These are phyloP conservation scores for Euphrasia confusa DNA, from an alignment of 257 asterid genomes.

Conservation along the genomic window DNA sequence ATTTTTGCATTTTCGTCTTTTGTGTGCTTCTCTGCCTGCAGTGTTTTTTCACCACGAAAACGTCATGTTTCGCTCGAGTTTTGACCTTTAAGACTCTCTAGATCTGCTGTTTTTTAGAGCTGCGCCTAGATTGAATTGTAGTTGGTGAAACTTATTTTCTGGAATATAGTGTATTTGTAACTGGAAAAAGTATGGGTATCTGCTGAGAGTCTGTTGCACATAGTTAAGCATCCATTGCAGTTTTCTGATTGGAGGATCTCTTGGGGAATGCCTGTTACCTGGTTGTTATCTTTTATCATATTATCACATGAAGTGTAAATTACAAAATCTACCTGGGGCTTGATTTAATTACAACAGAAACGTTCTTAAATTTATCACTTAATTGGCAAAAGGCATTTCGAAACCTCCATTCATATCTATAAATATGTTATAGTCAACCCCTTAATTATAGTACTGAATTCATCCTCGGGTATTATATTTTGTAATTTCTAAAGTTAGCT, in stretches of 20 bases:
- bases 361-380: background rate
- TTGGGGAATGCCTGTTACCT: background rate
- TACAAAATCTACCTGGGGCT: background rate
- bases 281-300: background rate
- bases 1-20: background rate
- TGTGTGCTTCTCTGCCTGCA: constrained; percentile 20
- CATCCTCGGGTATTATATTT: background rate
- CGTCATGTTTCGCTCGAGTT: background rate
- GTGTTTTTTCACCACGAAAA: background rate
- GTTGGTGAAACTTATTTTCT: constrained; percentile 11
- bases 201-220: background rate
- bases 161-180: background rate
- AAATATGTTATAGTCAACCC: background rate
- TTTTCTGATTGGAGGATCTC: background rate
- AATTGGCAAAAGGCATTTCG: background rate
- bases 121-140: background rate
- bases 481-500: background rate
- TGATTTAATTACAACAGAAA: background rate
- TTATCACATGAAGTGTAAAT: background rate
- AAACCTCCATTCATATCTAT: background rate
- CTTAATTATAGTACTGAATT: background rate
- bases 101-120: background rate
- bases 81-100: constrained; percentile 7
- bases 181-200: background rate
- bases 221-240: constrained; percentile 4